Percentiles rank a stretch among this genome's conserved stretches.
Evolutionary conservation across 441 rosid species (phyloP).

Genomic region (Adansonia rubrostipa): DNA sequence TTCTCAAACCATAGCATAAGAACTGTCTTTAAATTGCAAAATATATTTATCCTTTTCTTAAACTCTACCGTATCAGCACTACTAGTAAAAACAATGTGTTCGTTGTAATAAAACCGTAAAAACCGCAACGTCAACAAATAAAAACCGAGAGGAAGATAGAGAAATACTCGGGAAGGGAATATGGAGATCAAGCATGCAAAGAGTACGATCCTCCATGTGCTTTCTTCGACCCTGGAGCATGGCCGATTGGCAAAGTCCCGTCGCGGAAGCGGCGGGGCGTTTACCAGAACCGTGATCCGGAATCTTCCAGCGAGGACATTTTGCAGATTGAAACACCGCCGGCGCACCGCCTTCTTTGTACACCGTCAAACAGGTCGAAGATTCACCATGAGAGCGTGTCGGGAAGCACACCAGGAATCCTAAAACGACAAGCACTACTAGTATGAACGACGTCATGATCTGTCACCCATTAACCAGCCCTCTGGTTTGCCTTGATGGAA

Average conservation of each 20-base stretch:
- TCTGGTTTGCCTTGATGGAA: constrained; percentile 1
- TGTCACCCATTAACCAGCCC: neutral
- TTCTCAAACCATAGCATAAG: neutral
- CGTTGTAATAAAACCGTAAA: neutral
- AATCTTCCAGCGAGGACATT: constrained; percentile 93
- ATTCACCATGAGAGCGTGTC: constrained; percentile 50
- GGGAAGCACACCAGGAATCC: constrained; percentile 27
- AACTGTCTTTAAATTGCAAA: neutral
- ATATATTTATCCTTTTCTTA: neutral
- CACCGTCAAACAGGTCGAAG: constrained; percentile 79
- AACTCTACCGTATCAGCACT: neutral
- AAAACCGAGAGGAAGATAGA: neutral
- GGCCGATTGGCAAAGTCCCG: constrained; percentile 68
- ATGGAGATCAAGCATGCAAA: constrained; percentile 79
- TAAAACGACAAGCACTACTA: constrained; percentile 28
- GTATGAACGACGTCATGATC: constrained; percentile 1
- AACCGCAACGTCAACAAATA: neutral
- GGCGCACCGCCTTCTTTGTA: constrained; percentile 95
- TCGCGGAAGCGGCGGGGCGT: constrained; percentile 36
- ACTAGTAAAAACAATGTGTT: neutral
- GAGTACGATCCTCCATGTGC: constrained; percentile 81
- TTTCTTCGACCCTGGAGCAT: constrained; percentile 74
- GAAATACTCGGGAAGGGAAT: constrained; percentile 78
- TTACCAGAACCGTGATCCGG: constrained; percentile 44
- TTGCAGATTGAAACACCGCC: constrained; percentile 82